phyloP scores from a whole-genome alignment of 345 rosid genomes.

The Dipteronia sinensis region DNA sequence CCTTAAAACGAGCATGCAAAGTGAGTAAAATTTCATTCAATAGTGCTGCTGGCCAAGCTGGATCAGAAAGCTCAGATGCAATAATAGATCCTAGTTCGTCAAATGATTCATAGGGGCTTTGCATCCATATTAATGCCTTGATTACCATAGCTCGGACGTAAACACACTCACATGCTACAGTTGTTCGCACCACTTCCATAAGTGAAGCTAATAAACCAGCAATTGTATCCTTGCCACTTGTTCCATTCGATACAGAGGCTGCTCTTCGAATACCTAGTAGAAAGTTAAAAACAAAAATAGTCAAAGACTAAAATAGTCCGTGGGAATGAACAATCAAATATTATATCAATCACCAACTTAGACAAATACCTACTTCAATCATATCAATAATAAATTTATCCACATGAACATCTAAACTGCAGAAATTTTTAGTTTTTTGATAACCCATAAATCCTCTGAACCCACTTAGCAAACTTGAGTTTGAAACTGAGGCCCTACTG shows the following conservation, averaged over 20 bases:
- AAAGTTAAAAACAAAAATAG: conserved; percentile 1
- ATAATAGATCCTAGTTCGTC: conserved; percentile 94
- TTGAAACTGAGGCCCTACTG: too few species aligned
- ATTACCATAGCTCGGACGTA: conserved; percentile 98
- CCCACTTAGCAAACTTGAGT: too few species aligned
- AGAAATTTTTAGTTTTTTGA: not conserved
- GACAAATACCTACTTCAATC: not conserved
- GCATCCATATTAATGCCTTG: conserved; percentile 99
- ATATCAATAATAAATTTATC: not conserved
- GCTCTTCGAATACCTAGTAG: conserved; percentile 63
- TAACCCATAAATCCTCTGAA: too few species aligned
- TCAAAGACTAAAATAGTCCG: not conserved
- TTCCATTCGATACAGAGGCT: conserved; percentile 62
- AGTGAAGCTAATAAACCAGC: conserved; percentile 88
- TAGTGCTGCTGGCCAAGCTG: conserved; percentile 91
- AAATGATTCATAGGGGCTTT: conserved; percentile 89
- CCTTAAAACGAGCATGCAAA: conserved; percentile 99
- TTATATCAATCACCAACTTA: not conserved
- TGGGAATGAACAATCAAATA: not conserved
- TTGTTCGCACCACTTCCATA: conserved; percentile 98
- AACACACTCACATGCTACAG: conserved; percentile 98
- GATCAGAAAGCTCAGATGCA: conserved; percentile 99
- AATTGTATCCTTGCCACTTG: conserved; percentile 83
- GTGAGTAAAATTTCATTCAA: conserved; percentile 95
- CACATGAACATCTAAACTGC: not conserved